Evolutionary conservation across 768 basidiomycete species (phyloP), one percentile per base, ranked within the genome.

Genomic region (Candolleomyces efflorescens): DNA sequence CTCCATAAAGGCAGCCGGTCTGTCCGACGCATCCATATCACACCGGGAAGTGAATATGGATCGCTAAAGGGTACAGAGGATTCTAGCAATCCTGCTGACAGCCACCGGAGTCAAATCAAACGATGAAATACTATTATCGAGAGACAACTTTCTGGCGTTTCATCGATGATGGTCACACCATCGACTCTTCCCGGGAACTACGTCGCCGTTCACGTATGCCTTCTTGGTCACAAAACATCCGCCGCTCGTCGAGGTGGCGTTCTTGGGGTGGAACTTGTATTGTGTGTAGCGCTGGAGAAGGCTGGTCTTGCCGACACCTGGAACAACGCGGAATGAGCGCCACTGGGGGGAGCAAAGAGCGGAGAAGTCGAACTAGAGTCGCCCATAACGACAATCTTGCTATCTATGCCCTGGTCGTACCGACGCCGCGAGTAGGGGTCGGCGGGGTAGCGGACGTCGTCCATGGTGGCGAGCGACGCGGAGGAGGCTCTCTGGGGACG

Each of bases 191-290:
- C n/a, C n/a, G n/a, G n/a, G n/a, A n/a, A n/a, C n/a, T n/a, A n/a
- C n/a, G n/a, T n/a, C 78, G 56, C 90, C 92, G 63, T 93, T 85
- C 62, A 95, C 80, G 69, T 83, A 80, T 51, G 92, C 86, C 75
- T 94, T 94, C 82, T 96, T 95, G 55, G 92, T 90, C 59, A 94
- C 89, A 74, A 97, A 94, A 73, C 92, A 90, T 59, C 93, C 93
- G 62, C 93, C 93, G 67, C 92, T 91, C 58, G 94, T 95, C 36
- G 92, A 90, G 41, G 90, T 90, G 55, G 89, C 88, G 71, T 90
- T 89, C 78, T 89, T 86, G 55, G 89, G 88, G 75, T 89, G 86
- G 75, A 94, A 96, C 73, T 82, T 89, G 77, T 92, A 86, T 73
- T 93, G 89, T 63, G 91, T 92, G 74, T 94, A 95, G 55, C 94